These are phyloP conservation scores for Nelumbo lutea DNA, from an alignment of 164 flowering plant genomes.

Conservation along the genomic window DNA sequence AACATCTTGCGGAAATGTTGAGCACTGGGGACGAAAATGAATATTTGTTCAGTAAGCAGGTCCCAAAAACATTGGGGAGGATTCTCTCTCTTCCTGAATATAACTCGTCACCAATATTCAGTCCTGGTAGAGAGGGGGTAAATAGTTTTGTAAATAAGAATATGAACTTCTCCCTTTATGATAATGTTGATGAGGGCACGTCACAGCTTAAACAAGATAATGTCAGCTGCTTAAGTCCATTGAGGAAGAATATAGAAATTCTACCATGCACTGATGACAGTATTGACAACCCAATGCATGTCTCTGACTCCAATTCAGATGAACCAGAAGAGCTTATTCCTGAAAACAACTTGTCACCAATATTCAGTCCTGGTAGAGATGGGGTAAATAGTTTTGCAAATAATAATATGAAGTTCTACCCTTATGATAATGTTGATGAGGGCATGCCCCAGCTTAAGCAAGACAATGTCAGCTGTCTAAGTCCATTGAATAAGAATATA, in stretches of 20 bases:
- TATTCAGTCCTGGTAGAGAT: conserved; percentile 52
- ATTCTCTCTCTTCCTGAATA: conserved; percentile 65
- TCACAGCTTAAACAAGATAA: conserved; percentile 19
- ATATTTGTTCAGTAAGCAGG: conserved; percentile 21
- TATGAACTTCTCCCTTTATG: conserved; percentile 31
- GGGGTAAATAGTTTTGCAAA: conserved; percentile 25
- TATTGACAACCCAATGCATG: conserved; percentile 17
- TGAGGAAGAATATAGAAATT: conserved; percentile 18
- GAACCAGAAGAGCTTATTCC: conserved; percentile 26
- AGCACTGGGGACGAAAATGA: conserved; percentile 37
- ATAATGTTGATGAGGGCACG: conserved; percentile 20
- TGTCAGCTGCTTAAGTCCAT: conserved; percentile 18
- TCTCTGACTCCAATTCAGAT: conserved; percentile 14
- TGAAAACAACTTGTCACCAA: conserved; percentile 51
- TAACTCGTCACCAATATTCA: conserved; percentile 44
- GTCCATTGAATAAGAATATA: conserved; percentile 17
- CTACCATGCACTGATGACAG: conserved; percentile 15
- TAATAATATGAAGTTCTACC: conserved; percentile 34
- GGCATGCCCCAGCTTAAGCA: conserved; percentile 12
- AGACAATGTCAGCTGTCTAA: conserved; percentile 19
- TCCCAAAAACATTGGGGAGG: conserved; percentile 57
- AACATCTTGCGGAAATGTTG: conserved; percentile 77
- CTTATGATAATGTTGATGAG: conserved; percentile 22
- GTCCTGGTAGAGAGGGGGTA: conserved; percentile 50
- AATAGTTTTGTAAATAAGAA: conserved; percentile 25